Evolutionary conservation across 352 stramenopile genomes (phyloP), one percentile per base, ranked within the genome.

Genomic region (Globisporangium cystogenes): DNA sequence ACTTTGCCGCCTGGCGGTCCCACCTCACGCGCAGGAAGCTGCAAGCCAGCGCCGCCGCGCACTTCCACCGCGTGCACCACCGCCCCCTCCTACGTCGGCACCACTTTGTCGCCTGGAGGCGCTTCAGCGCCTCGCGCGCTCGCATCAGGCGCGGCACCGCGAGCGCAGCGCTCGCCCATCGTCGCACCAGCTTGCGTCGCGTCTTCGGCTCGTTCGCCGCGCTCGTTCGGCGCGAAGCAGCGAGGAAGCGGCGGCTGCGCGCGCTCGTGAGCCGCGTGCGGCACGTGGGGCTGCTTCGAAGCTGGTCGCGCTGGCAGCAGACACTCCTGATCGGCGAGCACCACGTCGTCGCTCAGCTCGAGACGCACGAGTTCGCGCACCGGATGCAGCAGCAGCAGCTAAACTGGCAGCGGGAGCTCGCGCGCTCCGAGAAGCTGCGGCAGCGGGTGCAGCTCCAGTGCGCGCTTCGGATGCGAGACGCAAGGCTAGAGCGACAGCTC

Each of bases 301-400:
- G 61, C 15, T 76, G 67, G 67, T 35, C 59, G 12, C 58, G 36
- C 31, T 60, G 53, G 53, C 53, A 41, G 21, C 35, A 60, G 20
- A 21, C 20, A 8, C 18, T 60, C 12, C 10, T 44, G 16, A 6
- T 50, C 5, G 37, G 41, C 15, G 53, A 60, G 20, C 20, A 54
- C 12, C 45, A 35, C 4, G 20, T 26, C 8, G 16, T 11, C 7
- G 40, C 42, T 2, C 7, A 49, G 23, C 37, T 37, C 16, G 45
- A 44, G 26, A 54, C 46, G 1, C 53, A 26, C 29, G 11, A 27
- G 6, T 3, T 53, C 20, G 29, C 21, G 20, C 14, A 41, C 20
- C 16, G 14, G 21, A 54, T 48, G 46, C 46, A 50, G 37, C 27
- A 21, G 14, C 18, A 51, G 31, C 48, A 57, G 15, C 21, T 52